Conservation (phyloP, 1,139 yeast species). For the Candida sanyaensis region DNA sequence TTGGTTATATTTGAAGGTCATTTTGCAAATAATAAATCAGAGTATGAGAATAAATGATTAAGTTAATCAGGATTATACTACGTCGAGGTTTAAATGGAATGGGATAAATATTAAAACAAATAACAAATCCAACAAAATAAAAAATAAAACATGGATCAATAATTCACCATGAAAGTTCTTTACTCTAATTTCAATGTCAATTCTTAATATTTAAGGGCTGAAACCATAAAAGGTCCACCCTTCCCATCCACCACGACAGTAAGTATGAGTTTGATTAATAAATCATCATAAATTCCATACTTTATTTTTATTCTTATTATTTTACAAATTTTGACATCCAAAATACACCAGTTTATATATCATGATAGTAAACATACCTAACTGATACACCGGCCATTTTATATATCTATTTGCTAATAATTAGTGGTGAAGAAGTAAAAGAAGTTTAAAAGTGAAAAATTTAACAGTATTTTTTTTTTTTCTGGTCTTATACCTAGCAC, state of each 20-base stretch:
- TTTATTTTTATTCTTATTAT: not conserved
- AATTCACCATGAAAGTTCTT: not conserved
- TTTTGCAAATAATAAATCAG: not conserved
- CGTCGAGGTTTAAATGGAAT: too few species aligned
- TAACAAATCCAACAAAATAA: not conserved
- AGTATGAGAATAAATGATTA: too few species aligned
- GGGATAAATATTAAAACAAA: not conserved
- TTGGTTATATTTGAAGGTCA: not conserved
- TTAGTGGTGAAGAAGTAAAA: constrained; percentile 16
- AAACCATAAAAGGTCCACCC: constrained; percentile 11
- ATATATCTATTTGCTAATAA: constrained; percentile 21
- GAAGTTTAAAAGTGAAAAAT: not conserved
- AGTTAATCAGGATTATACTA: too few species aligned
- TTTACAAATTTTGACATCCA: constrained; percentile 3
- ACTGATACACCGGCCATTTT: constrained; percentile 97
- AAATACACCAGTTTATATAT: constrained; percentile 8
- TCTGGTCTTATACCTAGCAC: not conserved
- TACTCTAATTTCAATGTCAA: not conserved
- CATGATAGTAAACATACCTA: constrained; percentile 63
- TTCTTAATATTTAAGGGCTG: constrained; percentile 3
- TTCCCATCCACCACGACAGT: constrained; percentile 37
- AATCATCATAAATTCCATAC: constrained; percentile 2
- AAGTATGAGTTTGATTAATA: not conserved
- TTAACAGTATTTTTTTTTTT: too few species aligned
- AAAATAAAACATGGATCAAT: not conserved